Base-by-base conservation (phyloP, 805 yeast species). In the Nakazawaea laoshanensis region DNA sequence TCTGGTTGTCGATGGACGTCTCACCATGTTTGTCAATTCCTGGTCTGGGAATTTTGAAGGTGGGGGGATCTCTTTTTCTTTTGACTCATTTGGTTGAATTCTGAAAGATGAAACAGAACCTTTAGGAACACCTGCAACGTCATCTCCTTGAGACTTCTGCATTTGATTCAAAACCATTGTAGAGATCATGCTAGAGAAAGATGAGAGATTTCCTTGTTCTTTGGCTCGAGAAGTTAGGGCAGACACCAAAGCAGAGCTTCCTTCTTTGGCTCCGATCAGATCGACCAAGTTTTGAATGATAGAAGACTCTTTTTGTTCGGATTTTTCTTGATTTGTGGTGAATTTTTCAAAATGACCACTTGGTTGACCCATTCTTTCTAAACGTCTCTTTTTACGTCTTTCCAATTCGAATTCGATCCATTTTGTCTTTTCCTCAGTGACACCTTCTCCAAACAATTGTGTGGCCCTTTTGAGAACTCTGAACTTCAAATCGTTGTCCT, bases 401-500 rank as follows among this genome's bases (percentile, higher is more conserved):
- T 64, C 70, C 49, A 82, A 85, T 50, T 86, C 95, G 3, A 63
- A 61, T 23, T 76, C 79, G 22, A 84, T 67, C 96, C 96, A 89
- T 25, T 66, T 60, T 26, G 54, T 51, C 34, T 63, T 65, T 28
- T 67, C 74, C 7, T 59, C 64, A 8, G 78, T 56, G 5, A 73
- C 75, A 1, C 56, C 63, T 7, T 63, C 68, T 1, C 95, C 92
- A 57, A 74, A 87, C 43, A 79, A 56, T 13, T 55, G 57, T 24
- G 59, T 62, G 0, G 96, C 96, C 25, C 92, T 63, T 42, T 78
- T 79, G 42, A 71, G 67, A 14, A 89, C 77, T 35, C 97, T 63
- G 0, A 83, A 74, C 33, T 94, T 66, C 35, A 89, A 61, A 49
- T 89, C 97, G 46, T 85, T 80, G 52, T 87, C 95, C 58, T 84